Evolutionary conservation across 345 rosid species (phyloP).

Genomic region (Salix suchowensis): DNA sequence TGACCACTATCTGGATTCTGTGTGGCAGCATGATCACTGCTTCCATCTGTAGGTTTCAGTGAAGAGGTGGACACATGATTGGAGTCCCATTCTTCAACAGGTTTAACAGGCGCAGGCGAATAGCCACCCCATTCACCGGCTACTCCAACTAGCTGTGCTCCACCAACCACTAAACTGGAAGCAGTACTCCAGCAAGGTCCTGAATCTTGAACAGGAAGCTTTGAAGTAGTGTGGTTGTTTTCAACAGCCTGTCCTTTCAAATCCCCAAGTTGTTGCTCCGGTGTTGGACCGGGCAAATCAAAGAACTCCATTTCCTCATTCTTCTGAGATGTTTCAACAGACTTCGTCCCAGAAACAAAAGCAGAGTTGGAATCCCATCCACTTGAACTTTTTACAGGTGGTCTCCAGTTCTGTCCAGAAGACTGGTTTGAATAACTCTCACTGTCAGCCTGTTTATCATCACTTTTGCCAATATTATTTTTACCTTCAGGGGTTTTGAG

Average conservation of each 20-base stretch:
- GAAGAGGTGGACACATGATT: slow-evolving; percentile 42
- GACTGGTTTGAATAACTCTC: slow-evolving; percentile 40
- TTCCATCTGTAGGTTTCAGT: slow-evolving; percentile 42
- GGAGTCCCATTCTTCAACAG: slow-evolving; percentile 49
- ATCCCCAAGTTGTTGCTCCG: slow-evolving; percentile 44
- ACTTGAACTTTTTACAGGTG: slow-evolving; percentile 22
- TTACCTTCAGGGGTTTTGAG: slow-evolving; percentile 16
- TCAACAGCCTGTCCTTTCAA: slow-evolving; percentile 40
- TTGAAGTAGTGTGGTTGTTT: slow-evolving; percentile 46
- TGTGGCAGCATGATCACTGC: slow-evolving; percentile 48
- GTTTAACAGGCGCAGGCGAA: slow-evolving; percentile 36
- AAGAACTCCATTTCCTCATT: slow-evolving; percentile 43
- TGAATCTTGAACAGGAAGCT: slow-evolving; percentile 48
- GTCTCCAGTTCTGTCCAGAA: slow-evolving; percentile 38
- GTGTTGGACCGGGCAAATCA: slow-evolving; percentile 43
- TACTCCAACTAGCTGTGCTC: slow-evolving; percentile 51
- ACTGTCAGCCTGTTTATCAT: slow-evolving; percentile 35
- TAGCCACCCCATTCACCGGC: slow-evolving; percentile 50
- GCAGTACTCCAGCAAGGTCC: slow-evolving; percentile 71
- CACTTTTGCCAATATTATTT: slow-evolving; percentile 12
- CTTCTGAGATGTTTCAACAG: slow-evolving; percentile 40
- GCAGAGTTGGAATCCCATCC: slow-evolving; percentile 35
- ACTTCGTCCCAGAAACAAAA: slow-evolving; percentile 34
- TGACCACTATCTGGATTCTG: slow-evolving; percentile 59
- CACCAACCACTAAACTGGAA: slow-evolving; percentile 57